Percentiles rank a stretch among this genome's conserved stretches.
phyloP scores from a whole-genome alignment of 257 asterid genomes.

The Przewalskia tangutica region DNA sequence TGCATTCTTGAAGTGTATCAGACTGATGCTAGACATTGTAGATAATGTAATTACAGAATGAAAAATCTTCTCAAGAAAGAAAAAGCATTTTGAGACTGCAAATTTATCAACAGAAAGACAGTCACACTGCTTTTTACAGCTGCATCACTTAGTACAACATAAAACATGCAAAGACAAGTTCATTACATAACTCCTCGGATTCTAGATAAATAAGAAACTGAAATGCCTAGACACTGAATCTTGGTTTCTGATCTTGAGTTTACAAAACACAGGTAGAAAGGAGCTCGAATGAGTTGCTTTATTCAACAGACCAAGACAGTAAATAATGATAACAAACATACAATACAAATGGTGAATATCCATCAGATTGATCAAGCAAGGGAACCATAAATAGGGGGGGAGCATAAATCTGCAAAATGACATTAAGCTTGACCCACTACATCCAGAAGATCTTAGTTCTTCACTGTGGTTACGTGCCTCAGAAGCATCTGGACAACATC shows the following conservation, averaged over 20 bases:
- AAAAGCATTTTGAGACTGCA: neutral
- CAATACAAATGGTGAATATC: neutral
- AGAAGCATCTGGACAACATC: conserved; percentile 63
- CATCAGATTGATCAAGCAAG: neutral
- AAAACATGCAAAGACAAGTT: neutral
- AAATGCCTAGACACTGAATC: neutral
- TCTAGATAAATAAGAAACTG: neutral
- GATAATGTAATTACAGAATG: neutral
- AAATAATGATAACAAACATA: neutral
- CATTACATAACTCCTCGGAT: neutral
- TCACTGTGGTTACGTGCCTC: conserved; percentile 54
- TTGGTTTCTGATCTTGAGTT: neutral
- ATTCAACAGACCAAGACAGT: neutral
- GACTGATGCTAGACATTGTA: neutral
- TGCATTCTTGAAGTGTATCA: conserved; percentile 17
- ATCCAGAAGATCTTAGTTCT: conserved; percentile 29
- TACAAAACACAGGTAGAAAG: neutral
- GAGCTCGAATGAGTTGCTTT: neutral
- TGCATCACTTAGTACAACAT: neutral
- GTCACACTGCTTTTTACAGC: neutral
- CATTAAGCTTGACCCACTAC: neutral
- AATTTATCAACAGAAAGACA: neutral
- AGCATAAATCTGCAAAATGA: neutral
- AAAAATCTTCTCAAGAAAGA: neutral
- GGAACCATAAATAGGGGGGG: neutral